These are phyloP conservation scores for Hibiscus trionum DNA, from an alignment of 345 rosid genomes.

Conservation along the genomic window DNA sequence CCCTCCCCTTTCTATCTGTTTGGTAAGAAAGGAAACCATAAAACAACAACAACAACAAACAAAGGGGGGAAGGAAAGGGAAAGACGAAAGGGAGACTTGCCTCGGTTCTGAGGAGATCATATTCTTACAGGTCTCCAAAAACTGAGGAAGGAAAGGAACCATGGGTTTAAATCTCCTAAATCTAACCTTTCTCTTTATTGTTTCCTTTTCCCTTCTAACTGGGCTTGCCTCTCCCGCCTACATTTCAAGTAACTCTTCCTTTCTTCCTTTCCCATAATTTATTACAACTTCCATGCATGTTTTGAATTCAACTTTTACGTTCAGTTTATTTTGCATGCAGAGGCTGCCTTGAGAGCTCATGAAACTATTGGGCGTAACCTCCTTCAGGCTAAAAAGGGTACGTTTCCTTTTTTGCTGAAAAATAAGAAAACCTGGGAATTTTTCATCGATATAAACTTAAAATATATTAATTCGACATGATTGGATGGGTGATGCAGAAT, in stretches of 20 bases:
- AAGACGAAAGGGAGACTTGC: not conserved
- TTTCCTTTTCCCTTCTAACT: constrained; percentile 24
- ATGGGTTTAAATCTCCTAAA: constrained; percentile 20
- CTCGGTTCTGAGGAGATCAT: constrained; percentile 14
- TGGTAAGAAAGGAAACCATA: constrained; percentile 1
- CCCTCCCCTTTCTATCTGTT: constrained; percentile 6
- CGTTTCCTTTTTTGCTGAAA: not conserved
- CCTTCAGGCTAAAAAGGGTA: constrained; percentile 56
- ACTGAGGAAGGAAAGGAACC: constrained; percentile 11
- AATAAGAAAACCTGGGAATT: not conserved
- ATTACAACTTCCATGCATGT: not conserved
- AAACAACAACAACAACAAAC: not conserved
- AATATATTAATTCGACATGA: too few species aligned
- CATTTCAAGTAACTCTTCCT: constrained; percentile 30
- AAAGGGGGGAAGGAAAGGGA: not conserved
- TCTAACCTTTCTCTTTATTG: constrained; percentile 12
- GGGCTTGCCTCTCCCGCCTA: constrained; percentile 22
- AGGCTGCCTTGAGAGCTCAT: constrained; percentile 32
- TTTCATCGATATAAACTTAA: too few species aligned
- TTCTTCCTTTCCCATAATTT: too few species aligned
- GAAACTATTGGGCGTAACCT: constrained; percentile 47
- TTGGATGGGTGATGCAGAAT: constrained; percentile 23
- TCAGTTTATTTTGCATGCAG: constrained; percentile 27
- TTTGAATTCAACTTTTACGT: not conserved
- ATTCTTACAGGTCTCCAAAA: constrained; percentile 14